Conservation (phyloP, 2,329 filamentous ascomycete species). For the Ciborinia camelliae region DNA sequence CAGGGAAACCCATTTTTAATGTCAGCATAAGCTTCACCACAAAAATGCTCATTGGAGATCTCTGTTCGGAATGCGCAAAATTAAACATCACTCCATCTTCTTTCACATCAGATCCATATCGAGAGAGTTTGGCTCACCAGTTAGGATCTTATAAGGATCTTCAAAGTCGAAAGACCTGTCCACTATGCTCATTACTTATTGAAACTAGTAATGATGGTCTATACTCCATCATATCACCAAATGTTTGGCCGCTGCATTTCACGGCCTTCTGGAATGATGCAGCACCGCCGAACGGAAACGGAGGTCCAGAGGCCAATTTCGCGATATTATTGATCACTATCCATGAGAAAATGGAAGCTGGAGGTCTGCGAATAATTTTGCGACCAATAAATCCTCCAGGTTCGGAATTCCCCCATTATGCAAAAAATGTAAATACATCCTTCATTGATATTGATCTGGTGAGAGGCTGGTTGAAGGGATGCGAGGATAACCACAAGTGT, state of each 20-base stretch:
- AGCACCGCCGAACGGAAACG: neutral
- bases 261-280: neutral
- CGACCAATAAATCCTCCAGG: neutral
- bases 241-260: neutral
- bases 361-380: neutral
- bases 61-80: neutral
- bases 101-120: constrained; percentile 2
- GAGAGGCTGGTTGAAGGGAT: neutral
- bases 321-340: neutral
- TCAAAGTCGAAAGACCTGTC: neutral
- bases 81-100: neutral
- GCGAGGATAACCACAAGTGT: neutral
- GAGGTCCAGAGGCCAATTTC: neutral
- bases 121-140: neutral
- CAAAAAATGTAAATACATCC: neutral
- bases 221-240: neutral
- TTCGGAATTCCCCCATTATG: neutral
- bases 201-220: neutral
- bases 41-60: neutral
- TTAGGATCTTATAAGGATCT: constrained; percentile 7
- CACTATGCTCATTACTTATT: neutral
- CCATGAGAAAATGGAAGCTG: neutral
- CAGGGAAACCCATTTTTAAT: too few relatives aligned
- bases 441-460: neutral
- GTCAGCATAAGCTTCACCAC: neutral